A percentile compares a stretch with the other conserved stretches of the same genome.
phyloP scores from a whole-genome alignment of 495 filamentous ascomycete species.

The Trichoderma reesei region DNA sequence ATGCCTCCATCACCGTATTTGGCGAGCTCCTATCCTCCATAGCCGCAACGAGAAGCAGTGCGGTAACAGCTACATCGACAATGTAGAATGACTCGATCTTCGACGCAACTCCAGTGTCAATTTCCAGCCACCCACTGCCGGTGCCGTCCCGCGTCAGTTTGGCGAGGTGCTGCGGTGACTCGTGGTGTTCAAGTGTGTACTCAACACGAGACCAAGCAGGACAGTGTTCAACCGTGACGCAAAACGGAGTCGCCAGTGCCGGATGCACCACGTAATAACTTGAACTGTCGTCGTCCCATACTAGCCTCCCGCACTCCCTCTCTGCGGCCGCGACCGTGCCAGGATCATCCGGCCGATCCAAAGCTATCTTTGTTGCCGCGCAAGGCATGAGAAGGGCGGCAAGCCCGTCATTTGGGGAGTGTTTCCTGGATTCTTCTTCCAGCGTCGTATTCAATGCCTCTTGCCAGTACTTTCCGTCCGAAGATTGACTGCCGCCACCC shows the following conservation, averaged over 20 bases:
- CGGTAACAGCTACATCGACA: constrained; percentile 63
- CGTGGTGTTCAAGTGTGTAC: constrained; percentile 54
- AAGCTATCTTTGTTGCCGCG: constrained; percentile 57
- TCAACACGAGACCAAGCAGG: constrained; percentile 45
- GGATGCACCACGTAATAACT: constrained; percentile 68
- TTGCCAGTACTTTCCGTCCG: constrained; percentile 34
- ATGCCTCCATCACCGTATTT: constrained; percentile 32
- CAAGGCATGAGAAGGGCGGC: constrained; percentile 65
- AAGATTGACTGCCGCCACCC: constrained; percentile 13
- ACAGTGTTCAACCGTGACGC: constrained; percentile 39
- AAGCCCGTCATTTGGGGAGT: constrained; percentile 56
- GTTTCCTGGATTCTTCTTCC: constrained; percentile 45
- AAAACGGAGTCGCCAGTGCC: constrained; percentile 48
- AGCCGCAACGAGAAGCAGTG: constrained; percentile 59
- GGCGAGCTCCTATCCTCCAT: constrained; percentile 40
- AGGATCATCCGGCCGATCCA: constrained; percentile 53
- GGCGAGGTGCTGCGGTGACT: constrained; percentile 41
- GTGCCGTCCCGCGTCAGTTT: constrained; percentile 42
- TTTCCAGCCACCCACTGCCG: constrained; percentile 41
- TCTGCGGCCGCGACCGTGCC: constrained; percentile 55
- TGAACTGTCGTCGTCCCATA: constrained; percentile 53
- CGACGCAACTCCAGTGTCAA: constrained; percentile 41
- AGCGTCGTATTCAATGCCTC: constrained; percentile 52
- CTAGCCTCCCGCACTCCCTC: constrained; percentile 60
- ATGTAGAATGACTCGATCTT: constrained; percentile 55